Conservation (phyloP, 192 early-diverging fungal species). For the Podila verticillata region DNA sequence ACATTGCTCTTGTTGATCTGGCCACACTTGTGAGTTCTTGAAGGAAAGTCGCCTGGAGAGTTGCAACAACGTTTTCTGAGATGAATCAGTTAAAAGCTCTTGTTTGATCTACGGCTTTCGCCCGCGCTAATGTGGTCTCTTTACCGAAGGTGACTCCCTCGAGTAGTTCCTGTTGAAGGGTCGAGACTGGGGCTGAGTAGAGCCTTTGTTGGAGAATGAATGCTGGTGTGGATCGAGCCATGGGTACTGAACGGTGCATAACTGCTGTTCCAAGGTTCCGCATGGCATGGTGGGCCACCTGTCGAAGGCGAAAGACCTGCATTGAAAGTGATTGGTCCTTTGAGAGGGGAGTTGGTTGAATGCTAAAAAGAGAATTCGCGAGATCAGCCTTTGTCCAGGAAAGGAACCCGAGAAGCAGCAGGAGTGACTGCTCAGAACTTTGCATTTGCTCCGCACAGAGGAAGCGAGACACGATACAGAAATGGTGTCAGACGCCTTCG, state of each 20-base stretch:
- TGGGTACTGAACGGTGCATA: neutral
- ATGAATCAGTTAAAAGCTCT: too few relatives aligned
- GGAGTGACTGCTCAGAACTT: neutral
- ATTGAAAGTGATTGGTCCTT: neutral
- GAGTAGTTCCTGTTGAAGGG: neutral
- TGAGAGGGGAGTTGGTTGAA: neutral
- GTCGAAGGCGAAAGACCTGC: neutral
- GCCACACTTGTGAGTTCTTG: slow-evolving; percentile 82
- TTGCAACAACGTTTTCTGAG: neutral
- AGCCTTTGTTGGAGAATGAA: neutral
- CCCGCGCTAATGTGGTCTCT: too few relatives aligned
- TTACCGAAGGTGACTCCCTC: slow-evolving; percentile 1
- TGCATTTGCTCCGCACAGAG: too few relatives aligned
- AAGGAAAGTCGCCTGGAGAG: slow-evolving; percentile 49
- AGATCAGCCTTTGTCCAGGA: neutral
- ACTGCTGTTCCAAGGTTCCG: neutral
- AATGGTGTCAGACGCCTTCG: too few relatives aligned
- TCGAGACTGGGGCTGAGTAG: neutral
- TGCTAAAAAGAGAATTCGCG: neutral
- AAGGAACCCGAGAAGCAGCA: neutral
- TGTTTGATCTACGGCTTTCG: too few relatives aligned
- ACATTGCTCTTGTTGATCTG: slow-evolving; percentile 66
- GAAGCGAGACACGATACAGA: too few relatives aligned
- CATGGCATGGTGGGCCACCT: neutral
- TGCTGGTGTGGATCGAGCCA: neutral